These are phyloP conservation scores for Diaporthe vaccinii DNA, from an alignment of 2,329 filamentous ascomycete genomes.

Conservation along the genomic window DNA sequence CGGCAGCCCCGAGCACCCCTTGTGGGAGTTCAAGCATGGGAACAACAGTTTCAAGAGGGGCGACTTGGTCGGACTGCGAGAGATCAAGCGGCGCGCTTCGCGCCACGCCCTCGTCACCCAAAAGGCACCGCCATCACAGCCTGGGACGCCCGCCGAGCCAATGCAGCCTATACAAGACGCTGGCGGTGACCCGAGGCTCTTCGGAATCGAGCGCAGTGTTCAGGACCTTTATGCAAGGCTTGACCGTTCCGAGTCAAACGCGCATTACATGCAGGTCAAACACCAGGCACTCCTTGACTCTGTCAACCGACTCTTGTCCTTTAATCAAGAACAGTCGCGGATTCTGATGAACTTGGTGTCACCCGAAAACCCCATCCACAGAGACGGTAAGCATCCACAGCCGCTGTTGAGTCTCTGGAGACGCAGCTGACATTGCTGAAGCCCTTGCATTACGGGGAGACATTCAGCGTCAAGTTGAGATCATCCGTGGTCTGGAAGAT, in stretches of 20 bases:
- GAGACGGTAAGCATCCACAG: conserved; percentile 76
- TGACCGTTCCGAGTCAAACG: conserved; percentile 85
- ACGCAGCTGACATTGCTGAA: conserved; percentile 52
- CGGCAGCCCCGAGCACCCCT: conserved; percentile 88
- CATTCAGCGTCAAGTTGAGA: conserved; percentile 72
- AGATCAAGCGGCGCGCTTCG: conserved; percentile 96
- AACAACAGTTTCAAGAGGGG: conserved; percentile 97
- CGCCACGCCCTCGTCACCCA: conserved; percentile 92
- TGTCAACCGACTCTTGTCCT: conserved; percentile 77
- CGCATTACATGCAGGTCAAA: conserved; percentile 82
- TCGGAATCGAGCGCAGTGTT: conserved; percentile 82
- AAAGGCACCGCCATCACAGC: conserved; percentile 82
- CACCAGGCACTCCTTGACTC: conserved; percentile 87
- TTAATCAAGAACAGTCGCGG: conserved; percentile 87
- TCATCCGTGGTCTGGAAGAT: conserved; percentile 70
- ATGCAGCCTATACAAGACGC: conserved; percentile 77
- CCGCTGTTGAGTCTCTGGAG: conserved; percentile 38
- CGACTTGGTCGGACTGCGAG: conserved; percentile 88
- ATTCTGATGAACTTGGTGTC: conserved; percentile 80
- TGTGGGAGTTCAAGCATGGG: conserved; percentile 99
- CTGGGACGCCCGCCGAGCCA: conserved; percentile 86
- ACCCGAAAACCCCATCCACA: conserved; percentile 81
- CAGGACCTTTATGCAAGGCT: conserved; percentile 85
- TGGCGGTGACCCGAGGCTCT: conserved; percentile 80
- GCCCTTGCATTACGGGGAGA: conserved; percentile 70